Percentiles rank a stretch among this genome's conserved stretches.
Conservation (phyloP, 768 basidiomycete genomes). For the Harrya chromipes region DNA sequence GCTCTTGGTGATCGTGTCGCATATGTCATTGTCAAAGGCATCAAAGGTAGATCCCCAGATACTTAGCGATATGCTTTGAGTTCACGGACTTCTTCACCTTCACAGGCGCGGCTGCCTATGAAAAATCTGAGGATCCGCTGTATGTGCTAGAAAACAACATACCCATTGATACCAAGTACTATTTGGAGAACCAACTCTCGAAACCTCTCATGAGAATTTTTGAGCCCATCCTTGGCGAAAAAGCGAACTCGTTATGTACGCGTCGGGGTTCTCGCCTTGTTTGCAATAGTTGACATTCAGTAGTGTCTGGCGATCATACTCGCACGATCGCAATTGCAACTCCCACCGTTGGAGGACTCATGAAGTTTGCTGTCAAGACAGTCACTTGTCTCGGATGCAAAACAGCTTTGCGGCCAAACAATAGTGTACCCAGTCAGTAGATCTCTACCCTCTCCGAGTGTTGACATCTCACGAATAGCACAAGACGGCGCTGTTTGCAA, state of each 20-base stretch:
- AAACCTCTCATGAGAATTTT: constrained; percentile 98
- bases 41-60: constrained; percentile 63
- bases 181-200: constrained; percentile 95
- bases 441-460: background rate
- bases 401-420: constrained; percentile 75
- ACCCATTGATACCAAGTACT: constrained; percentile 97
- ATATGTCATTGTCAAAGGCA: constrained; percentile 96
- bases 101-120: constrained; percentile 93
- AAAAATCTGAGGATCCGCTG: constrained; percentile 97
- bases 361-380: constrained; percentile 98
- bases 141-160: constrained; percentile 98
- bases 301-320: constrained; percentile 96
- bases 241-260: constrained; percentile 79
- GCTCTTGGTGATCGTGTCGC: constrained; percentile 98
- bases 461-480: constrained; percentile 4
- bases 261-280: constrained; percentile 5
- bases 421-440: constrained; percentile 65
- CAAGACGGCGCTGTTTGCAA: constrained; percentile 91
- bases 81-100: background rate
- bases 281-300: constrained; percentile 2
- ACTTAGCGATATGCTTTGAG: background rate
- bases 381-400: constrained; percentile 95
- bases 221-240: constrained; percentile 94
- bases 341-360: constrained; percentile 91
- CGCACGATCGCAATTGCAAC: constrained; percentile 95